Percentiles rank a stretch among this genome's conserved stretches.
phyloP scores from a whole-genome alignment of 2,329 filamentous ascomycete genomes.

The Fusarium pseudograminearum region DNA sequence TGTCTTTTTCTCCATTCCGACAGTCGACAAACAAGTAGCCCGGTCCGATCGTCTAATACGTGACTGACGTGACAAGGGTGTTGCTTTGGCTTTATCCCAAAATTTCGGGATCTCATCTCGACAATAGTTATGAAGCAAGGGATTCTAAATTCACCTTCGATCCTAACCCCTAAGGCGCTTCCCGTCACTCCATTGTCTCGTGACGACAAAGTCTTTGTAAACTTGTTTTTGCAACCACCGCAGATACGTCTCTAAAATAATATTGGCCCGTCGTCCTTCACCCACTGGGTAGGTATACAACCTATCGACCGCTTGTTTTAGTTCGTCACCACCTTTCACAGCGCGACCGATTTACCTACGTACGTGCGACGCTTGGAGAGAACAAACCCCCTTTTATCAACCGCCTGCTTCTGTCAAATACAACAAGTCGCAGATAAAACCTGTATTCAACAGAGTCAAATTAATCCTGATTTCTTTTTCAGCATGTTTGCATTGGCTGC shows the following conservation, averaged over 20 bases:
- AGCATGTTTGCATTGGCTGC: constrained; percentile 42
- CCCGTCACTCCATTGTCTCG: constrained; percentile 10
- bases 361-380: constrained; percentile 32
- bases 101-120: constrained; percentile 29
- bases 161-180: neutral
- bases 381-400: constrained; percentile 38
- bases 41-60: constrained; percentile 33
- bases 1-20: constrained; percentile 25
- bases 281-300: neutral
- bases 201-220: constrained; percentile 16
- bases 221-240: constrained; percentile 6
- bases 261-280: constrained; percentile 10
- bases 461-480: constrained; percentile 14
- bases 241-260: constrained; percentile 5
- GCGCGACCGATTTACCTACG: constrained; percentile 19
- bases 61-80: constrained; percentile 39
- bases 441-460: constrained; percentile 12
- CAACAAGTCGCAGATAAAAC: constrained; percentile 6
- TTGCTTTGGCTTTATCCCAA: constrained; percentile 24
- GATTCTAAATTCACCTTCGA: constrained; percentile 4
- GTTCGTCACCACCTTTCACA: constrained; percentile 33
- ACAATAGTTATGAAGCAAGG: constrained; percentile 2
- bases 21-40: constrained; percentile 27
- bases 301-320: constrained; percentile 28
- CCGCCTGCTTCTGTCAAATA: constrained; percentile 13